These are phyloP conservation scores for Penicillium robsamsonii DNA, from an alignment of 495 filamentous ascomycete genomes.

Conservation along the genomic window DNA sequence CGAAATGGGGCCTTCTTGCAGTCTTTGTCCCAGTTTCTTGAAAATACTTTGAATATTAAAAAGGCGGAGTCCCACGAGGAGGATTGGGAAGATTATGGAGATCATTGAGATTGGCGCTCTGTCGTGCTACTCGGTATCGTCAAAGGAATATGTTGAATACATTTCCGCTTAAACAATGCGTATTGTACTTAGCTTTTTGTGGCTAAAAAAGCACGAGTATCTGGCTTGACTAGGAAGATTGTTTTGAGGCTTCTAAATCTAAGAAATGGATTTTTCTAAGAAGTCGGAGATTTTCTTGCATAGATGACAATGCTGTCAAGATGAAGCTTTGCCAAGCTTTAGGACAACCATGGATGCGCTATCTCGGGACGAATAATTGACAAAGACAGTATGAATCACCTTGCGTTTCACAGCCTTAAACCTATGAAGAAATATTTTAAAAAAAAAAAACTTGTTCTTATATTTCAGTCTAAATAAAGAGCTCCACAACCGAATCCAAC, in stretches of 20 bases:
- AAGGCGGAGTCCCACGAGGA: neutral
- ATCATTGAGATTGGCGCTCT: neutral
- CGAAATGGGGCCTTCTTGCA: neutral
- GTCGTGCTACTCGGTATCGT: neutral
- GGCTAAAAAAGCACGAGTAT: no score
- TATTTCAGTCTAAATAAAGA: neutral
- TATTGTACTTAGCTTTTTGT: neutral
- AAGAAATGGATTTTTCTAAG: no score
- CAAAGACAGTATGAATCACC: neutral
- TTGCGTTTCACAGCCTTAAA: neutral
- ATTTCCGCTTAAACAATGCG: neutral
- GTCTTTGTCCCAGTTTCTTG: neutral
- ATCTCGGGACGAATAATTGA: neutral
- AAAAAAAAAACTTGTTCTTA: neutral
- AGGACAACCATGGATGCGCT: neutral
- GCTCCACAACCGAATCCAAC: neutral
- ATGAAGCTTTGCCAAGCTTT: neutral
- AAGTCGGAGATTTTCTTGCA: no score
- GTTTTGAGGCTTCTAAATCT: no score
- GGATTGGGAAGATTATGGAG: slow-evolving; percentile 1
- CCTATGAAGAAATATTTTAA: neutral
- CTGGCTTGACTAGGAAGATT: no score
- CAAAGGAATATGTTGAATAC: neutral
- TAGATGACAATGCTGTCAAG: no score
- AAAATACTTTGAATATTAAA: neutral